phyloP scores from a whole-genome alignment of 176 grass and related monocot species.

The Juncus inflexus region DNA sequence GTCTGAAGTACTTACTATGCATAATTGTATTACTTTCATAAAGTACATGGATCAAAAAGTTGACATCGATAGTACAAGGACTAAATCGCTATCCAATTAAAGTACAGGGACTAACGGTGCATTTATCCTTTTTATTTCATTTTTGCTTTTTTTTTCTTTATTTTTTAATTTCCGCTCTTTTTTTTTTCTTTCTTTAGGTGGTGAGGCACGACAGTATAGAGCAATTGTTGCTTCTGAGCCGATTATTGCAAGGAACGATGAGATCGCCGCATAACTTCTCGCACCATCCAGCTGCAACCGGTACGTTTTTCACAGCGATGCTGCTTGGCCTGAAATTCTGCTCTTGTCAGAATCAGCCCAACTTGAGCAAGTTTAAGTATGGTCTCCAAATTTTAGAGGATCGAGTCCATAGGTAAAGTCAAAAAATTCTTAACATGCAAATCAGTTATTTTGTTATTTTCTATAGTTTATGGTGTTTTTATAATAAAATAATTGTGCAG shows the following conservation, averaged over 20 bases:
- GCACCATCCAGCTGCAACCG: slow-evolving; percentile 84
- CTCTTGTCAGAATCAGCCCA: slow-evolving; percentile 80
- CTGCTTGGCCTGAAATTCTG: slow-evolving; percentile 93
- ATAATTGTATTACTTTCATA: background rate
- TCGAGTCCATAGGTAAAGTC: slow-evolving; percentile 80
- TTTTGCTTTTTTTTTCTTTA: background rate
- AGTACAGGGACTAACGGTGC: too few relatives aligned
- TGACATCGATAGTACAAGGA: too few relatives aligned
- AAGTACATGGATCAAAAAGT: too few relatives aligned
- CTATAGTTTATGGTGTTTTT: slow-evolving; percentile 10
- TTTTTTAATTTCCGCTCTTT: background rate
- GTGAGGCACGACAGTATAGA: slow-evolving; percentile 94
- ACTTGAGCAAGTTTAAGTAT: slow-evolving; percentile 71
- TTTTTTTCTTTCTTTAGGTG: slow-evolving; percentile 52
- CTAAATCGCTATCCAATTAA: too few relatives aligned
- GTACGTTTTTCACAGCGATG: slow-evolving; percentile 95
- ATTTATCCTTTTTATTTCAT: background rate
- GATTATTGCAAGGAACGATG: slow-evolving; percentile 97
- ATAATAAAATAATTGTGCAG: slow-evolving; percentile 39
- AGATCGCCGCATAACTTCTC: slow-evolving; percentile 88
- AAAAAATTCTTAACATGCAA: background rate
- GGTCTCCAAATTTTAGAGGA: slow-evolving; percentile 95
- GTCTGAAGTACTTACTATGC: too few relatives aligned
- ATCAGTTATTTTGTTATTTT: slow-evolving; percentile 12
- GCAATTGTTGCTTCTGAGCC: slow-evolving; percentile 88